Evolutionary conservation across 805 yeast genomes (phyloP).

Genomic region (Suhomyces xylopsoci): DNA sequence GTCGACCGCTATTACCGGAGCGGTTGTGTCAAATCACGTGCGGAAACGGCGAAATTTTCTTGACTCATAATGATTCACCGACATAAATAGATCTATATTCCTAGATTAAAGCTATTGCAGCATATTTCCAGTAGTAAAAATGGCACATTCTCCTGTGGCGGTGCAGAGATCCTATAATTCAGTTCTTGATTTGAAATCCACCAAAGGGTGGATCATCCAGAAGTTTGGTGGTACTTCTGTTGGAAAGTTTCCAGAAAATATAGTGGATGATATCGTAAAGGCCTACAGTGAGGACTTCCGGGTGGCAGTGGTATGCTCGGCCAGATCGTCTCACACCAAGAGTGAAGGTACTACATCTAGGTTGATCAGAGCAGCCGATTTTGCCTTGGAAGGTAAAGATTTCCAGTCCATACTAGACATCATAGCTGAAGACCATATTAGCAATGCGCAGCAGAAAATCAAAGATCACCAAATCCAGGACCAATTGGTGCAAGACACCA

Average conservation of each 20-base stretch:
- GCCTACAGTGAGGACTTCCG: conserved; percentile 55
- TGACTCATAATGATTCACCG: conserved; percentile 5
- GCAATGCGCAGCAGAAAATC: conserved; percentile 63
- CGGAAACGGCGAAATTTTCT: conserved; percentile 9
- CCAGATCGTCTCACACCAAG: conserved; percentile 87
- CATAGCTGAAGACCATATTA: conserved; percentile 74
- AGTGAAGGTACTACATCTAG: conserved; percentile 95
- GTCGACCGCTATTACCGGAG: background rate
- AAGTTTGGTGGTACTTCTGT: conserved; percentile 98
- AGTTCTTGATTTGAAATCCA: conserved; percentile 34
- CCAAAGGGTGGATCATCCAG: conserved; percentile 55
- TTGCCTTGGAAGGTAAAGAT: conserved; percentile 60
- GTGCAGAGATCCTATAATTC: conserved; percentile 37
- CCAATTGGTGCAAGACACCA: conserved; percentile 56
- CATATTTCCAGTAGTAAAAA: conserved; percentile 1
- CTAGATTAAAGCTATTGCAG: background rate
- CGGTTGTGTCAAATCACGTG: conserved; percentile 9
- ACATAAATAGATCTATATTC: background rate
- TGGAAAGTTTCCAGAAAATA: conserved; percentile 86
- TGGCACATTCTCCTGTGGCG: conserved; percentile 20
- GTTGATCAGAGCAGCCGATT: conserved; percentile 77
- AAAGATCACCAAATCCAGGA: conserved; percentile 42
- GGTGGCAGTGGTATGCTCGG: conserved; percentile 95
- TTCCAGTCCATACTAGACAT: conserved; percentile 58
- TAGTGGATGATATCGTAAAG: conserved; percentile 80